A percentile compares a stretch with the other conserved stretches of the same genome.
These are phyloP conservation scores for Candida cerambycidarum DNA, from an alignment of 805 yeast species.

Conservation along the genomic window DNA sequence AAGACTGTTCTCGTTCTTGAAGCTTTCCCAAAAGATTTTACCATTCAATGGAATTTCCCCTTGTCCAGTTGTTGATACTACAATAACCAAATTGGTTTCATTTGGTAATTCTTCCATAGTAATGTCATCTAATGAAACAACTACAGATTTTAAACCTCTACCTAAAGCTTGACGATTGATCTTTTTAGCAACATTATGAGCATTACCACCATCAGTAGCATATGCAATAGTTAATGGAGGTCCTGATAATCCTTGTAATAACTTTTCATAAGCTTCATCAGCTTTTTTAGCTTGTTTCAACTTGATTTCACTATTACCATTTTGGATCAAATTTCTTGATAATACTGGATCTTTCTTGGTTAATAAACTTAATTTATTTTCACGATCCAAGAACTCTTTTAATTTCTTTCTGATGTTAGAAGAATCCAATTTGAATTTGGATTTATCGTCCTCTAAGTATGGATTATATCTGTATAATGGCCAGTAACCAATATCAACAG, in stretches of 20 bases:
- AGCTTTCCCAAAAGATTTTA: slow-evolving; percentile 69
- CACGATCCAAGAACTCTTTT: slow-evolving; percentile 80
- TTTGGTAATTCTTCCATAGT: slow-evolving; percentile 70
- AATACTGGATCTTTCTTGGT: slow-evolving; percentile 70
- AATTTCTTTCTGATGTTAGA: slow-evolving; percentile 75
- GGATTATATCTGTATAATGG: slow-evolving; percentile 91
- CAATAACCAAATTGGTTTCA: slow-evolving; percentile 67
- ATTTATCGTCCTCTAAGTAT: slow-evolving; percentile 42
- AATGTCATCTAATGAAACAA: slow-evolving; percentile 68
- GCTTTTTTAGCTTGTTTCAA: slow-evolving; percentile 64
- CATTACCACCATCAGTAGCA: slow-evolving; percentile 93
- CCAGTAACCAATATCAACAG: slow-evolving; percentile 96
- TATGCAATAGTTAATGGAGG: slow-evolving; percentile 85
- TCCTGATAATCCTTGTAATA: slow-evolving; percentile 85
- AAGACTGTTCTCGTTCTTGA: slow-evolving; percentile 59
- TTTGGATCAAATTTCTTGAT: slow-evolving; percentile 67
- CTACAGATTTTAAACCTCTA: slow-evolving; percentile 70
- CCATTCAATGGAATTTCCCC: slow-evolving; percentile 88
- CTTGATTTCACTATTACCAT: slow-evolving; percentile 58
- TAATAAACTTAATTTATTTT: slow-evolving; percentile 79
- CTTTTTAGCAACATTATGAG: slow-evolving; percentile 77
- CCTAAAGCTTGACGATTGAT: slow-evolving; percentile 75
- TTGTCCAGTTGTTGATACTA: slow-evolving; percentile 79
- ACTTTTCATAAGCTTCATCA: slow-evolving; percentile 69
- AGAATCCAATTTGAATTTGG: slow-evolving; percentile 82